Conservation (phyloP, 192 early-diverging fungal species). For the Gaertneriomyces semiglobifer region DNA sequence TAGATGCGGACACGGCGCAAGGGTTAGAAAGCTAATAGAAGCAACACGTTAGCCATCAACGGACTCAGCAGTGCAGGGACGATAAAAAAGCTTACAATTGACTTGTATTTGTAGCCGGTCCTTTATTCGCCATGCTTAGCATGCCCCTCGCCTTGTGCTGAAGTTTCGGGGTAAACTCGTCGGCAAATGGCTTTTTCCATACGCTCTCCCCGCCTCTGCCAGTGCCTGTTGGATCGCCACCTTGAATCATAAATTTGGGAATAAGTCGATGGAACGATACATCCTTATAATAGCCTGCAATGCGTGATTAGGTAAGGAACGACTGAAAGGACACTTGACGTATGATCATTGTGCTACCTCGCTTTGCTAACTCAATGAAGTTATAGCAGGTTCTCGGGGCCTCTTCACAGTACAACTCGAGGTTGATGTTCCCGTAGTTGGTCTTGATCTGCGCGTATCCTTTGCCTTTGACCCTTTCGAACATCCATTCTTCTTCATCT, state of each 20-base stretch:
- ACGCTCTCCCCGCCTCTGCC: slow-evolving; percentile 80
- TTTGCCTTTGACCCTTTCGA: slow-evolving; percentile 71
- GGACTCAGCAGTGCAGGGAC: not conserved
- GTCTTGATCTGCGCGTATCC: slow-evolving; percentile 76
- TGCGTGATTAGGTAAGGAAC: not conserved
- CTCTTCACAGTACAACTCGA: slow-evolving; percentile 77
- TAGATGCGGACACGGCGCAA: slow-evolving; percentile 40
- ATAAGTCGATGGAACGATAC: slow-evolving; percentile 88
- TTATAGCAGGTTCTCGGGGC: slow-evolving; percentile 89
- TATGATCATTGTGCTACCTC: slow-evolving; percentile 22
- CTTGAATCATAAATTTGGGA: slow-evolving; percentile 86
- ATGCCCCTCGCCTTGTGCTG: slow-evolving; percentile 79
- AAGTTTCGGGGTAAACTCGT: slow-evolving; percentile 54
- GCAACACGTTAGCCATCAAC: not conserved
- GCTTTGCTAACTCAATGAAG: slow-evolving; percentile 81
- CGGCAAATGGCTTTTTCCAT: slow-evolving; percentile 58
- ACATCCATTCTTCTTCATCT: slow-evolving; percentile 87
- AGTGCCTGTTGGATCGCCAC: slow-evolving; percentile 83
- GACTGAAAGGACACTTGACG: not conserved
- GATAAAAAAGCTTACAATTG: slow-evolving; percentile 49
- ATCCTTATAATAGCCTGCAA: slow-evolving; percentile 72
- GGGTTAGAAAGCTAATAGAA: slow-evolving; percentile 49
- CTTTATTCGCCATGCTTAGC: slow-evolving; percentile 94
- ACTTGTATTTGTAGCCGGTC: slow-evolving; percentile 84
- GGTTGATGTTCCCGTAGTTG: slow-evolving; percentile 74